These are phyloP conservation scores for Ceratocystis papillata DNA, from an alignment of 2,329 filamentous ascomycete species.

Conservation along the genomic window DNA sequence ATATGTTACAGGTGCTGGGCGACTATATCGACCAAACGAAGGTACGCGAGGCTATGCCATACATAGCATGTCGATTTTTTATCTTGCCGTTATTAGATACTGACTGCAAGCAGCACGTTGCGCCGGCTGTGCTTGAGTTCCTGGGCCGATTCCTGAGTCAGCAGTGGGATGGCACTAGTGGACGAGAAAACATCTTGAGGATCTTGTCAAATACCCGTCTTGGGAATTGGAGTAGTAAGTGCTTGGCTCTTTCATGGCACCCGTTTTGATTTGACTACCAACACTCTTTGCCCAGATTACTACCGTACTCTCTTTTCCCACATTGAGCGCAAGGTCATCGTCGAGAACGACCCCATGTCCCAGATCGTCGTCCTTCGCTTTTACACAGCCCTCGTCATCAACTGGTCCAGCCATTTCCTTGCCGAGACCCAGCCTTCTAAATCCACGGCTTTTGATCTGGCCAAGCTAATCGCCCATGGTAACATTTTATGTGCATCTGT, in stretches of 20 bases:
- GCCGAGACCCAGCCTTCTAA: constrained; percentile 33
- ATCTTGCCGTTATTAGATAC: background rate
- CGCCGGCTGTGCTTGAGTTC: constrained; percentile 40
- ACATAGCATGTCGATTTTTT: background rate
- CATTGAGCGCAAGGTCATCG: constrained; percentile 42
- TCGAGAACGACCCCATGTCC: constrained; percentile 39
- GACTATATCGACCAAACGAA: constrained; percentile 48
- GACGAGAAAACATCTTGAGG: constrained; percentile 44
- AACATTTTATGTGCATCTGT: constrained; percentile 49
- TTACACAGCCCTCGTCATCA: constrained; percentile 55
- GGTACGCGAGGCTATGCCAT: constrained; percentile 33
- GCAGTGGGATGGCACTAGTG: constrained; percentile 52
- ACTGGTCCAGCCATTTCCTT: constrained; percentile 43
- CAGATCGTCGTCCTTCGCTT: constrained; percentile 53
- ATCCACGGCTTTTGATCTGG: constrained; percentile 34
- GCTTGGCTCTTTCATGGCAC: background rate
- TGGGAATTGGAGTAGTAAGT: constrained; percentile 44
- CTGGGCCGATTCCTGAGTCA: constrained; percentile 42
- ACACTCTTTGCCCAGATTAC: constrained; percentile 37
- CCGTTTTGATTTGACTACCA: constrained; percentile 36
- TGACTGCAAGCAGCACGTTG: constrained; percentile 34
- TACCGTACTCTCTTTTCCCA: constrained; percentile 39
- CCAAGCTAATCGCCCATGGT: constrained; percentile 39
- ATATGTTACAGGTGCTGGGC: constrained; percentile 45
- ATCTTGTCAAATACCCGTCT: constrained; percentile 48